phyloP scores from a whole-genome alignment of 768 basidiomycete genomes.

The Lepiota venenata region DNA sequence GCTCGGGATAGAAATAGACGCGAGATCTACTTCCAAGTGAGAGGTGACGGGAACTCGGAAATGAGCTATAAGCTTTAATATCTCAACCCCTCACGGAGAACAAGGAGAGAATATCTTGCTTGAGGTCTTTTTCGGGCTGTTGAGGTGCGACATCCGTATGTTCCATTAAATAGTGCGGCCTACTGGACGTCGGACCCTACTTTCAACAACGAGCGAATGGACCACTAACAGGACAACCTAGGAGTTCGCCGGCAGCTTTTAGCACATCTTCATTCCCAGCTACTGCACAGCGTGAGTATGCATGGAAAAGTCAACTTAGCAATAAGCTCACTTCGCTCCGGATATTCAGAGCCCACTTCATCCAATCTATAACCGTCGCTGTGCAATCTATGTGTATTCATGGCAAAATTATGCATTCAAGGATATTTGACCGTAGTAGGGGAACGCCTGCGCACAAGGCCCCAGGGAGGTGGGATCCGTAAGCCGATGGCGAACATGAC shows the following conservation, averaged over 20 bases:
- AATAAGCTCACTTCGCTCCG: conserved; percentile 30
- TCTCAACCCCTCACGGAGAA: too few species aligned
- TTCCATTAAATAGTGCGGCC: too few species aligned
- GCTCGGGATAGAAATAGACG: too few species aligned
- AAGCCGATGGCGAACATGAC: conserved; percentile 30
- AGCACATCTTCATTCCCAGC: conserved; percentile 41
- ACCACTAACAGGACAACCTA: conserved; percentile 38
- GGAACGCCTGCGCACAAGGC: conserved; percentile 23
- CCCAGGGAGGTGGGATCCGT: conserved; percentile 35
- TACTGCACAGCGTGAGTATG: conserved; percentile 12
- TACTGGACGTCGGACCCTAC: too few species aligned
- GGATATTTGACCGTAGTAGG: not conserved
- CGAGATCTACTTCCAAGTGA: too few species aligned
- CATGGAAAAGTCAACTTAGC: not conserved
- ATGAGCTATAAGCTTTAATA: too few species aligned
- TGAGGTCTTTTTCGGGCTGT: too few species aligned
- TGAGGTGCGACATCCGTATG: too few species aligned
- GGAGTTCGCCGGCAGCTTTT: conserved; percentile 35
- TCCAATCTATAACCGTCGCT: conserved; percentile 41
- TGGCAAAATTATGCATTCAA: not conserved
- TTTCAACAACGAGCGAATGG: conserved; percentile 15
- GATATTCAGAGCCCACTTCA: conserved; percentile 38
- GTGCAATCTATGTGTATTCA: conserved; percentile 21
- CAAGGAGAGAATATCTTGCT: too few species aligned
- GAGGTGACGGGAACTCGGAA: too few species aligned